Evolutionary conservation across 2,329 filamentous ascomycete genomes (phyloP), one percentile per base, ranked within the genome.

Genomic region (Aureobasidium musti): DNA sequence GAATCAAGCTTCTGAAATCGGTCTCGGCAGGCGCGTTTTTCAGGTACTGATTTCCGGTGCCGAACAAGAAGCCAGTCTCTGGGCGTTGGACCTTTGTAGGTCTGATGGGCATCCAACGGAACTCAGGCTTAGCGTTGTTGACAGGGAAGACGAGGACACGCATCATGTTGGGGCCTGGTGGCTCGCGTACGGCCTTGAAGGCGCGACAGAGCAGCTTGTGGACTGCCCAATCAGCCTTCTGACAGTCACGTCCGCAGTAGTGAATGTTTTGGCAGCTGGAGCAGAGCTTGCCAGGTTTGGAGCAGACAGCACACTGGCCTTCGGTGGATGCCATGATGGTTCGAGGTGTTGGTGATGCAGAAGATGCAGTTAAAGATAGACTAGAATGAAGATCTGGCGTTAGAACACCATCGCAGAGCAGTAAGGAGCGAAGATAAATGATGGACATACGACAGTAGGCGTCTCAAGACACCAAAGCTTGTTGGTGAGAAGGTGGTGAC

Each of bases 231-330:
- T 57, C 35, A 6, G 21, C 7, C 53, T 43, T 43, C 33, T 57
- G 53, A n/a, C 53, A 57, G 5, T 39, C 53, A 17, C 13, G 14
- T 13, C 35, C 35, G 23, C 53, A 57, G 53, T 57, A 57, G 23
- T 28, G 23, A 14, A 57, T 41, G 35, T 41, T 57, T 14, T 41
- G 21, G 21, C 53, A 57, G 35, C 53, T 43, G 23, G 21, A 13
- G 7, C 53, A 57, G 21, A 57, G 35, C 8, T 57, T 57, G 21
- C 53, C 35, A 11, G 53, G 53, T 23, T 57, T 41, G 33, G 53
- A 41, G 17, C 53, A 57, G 35, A 41, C 21, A 17, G 53, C 53
- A 23, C 53, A 57, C 35, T 57, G 53, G 35, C 41, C 41, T 23
- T n/a, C 19, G 28, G 21, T 57, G n/a, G 53, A 17, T 19, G 37